These are phyloP conservation scores for Allium sativum DNA, from an alignment of 106 monocot genomes.

Conservation along the genomic window DNA sequence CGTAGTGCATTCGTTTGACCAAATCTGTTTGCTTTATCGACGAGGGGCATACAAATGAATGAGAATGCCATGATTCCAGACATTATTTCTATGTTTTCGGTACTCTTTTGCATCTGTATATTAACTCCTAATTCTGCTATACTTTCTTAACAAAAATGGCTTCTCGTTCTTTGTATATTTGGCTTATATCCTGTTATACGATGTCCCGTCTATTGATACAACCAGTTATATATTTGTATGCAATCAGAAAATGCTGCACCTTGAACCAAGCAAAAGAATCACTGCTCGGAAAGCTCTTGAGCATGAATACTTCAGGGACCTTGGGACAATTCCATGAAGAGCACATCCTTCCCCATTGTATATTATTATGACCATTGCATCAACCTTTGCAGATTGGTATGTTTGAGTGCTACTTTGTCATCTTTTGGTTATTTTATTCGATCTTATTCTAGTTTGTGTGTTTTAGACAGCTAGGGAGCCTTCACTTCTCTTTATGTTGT, in stretches of 20 bases:
- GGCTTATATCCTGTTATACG: no score
- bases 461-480: background rate
- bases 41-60: no score
- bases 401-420: conserved; percentile 1
- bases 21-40: no score
- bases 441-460: background rate
- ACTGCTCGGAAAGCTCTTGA: conserved; percentile 72
- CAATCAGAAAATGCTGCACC: conserved; percentile 72
- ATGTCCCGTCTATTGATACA: no score
- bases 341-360: conserved; percentile 10
- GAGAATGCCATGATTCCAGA: no score
- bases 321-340: conserved; percentile 45
- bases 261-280: conserved; percentile 75
- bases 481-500: background rate
- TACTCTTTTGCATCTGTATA: no score
- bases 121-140: no score
- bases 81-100: no score
- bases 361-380: conserved; percentile 13
- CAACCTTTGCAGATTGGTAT: conserved; percentile 1
- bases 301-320: conserved; percentile 87
- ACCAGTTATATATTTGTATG: background rate
- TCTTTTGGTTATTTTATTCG: background rate
- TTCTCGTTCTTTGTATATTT: no score
- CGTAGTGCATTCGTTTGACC: no score
- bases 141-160: no score